Evolutionary conservation across 2,329 filamentous ascomycete species (phyloP), one percentile per base, ranked within the genome.

Genomic region (Stromatinia cepivora): DNA sequence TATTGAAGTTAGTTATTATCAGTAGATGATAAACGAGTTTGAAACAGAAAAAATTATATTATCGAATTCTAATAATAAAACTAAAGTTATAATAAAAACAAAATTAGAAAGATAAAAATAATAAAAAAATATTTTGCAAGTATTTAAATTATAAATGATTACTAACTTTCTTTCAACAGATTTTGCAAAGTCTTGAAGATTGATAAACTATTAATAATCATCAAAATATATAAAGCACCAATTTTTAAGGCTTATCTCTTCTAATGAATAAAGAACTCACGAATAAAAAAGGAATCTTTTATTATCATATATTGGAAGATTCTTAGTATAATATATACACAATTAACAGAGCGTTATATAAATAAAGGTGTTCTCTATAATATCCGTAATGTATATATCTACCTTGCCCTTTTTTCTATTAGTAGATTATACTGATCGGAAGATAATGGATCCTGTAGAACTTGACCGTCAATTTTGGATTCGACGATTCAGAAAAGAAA

Each of bases 71-170:
- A 65, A 61, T 67, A 54, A 75, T 31, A 61, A 67, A 22, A 73
- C 69, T 20, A 69, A 72, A 66, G 69, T 50, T 48, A 75, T 75
- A 45, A 75, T 74, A 42, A 28, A 62, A 50, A 56, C n/a, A 70
- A 71, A 73, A 42, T 65, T 70, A 57, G 25, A 71, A 59, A 71
- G 70, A 74, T 48, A 71, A 65, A 74, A 73, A 56, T 48, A 78
- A 58, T 63, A 73, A 50, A 73, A 72, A 50, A 63, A 69, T 25
- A 69, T 75, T 42, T 65, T 75, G 11, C 3, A 13, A 20, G 71
- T 72, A 58, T 0, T 34, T 17, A 13, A 53, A 2, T 53, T 13
- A 17, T 3, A 10, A 52, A 52, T 52, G n/a, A 52, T 52, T 52
- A 4, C 10, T 52, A 2, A 52, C 48, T 6, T 52, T 52, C 10